phyloP scores from a whole-genome alignment of 2,329 filamentous ascomycete genomes.

The Epicoccum sorghinum region DNA sequence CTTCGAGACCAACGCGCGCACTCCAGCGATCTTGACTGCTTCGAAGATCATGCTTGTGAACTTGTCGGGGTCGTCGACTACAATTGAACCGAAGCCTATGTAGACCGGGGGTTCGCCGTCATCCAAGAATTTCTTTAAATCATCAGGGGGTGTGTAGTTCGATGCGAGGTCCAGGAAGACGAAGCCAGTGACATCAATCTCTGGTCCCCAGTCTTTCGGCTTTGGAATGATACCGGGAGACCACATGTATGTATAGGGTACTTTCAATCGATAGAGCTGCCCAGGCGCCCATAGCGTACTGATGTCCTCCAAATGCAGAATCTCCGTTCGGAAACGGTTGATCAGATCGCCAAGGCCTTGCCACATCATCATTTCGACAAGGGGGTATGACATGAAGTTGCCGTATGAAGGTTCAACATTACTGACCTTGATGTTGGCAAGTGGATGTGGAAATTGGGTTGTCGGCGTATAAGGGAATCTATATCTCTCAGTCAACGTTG shows the following conservation, averaged over 20 bases:
- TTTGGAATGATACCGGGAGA: conserved; percentile 70
- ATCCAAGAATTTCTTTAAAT: conserved; percentile 52
- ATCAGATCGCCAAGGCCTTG: conserved; percentile 74
- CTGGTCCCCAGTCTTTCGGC: conserved; percentile 69
- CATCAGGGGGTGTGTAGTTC: conserved; percentile 63
- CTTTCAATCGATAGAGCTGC: conserved; percentile 72
- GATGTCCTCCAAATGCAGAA: conserved; percentile 73
- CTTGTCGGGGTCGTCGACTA: conserved; percentile 71
- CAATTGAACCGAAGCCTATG: conserved; percentile 78
- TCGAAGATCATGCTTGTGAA: conserved; percentile 76
- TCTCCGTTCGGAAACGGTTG: conserved; percentile 74
- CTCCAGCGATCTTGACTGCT: conserved; percentile 68
- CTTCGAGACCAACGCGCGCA: conserved; percentile 74
- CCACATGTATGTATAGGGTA: conserved; percentile 74
- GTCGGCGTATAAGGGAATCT: conserved; percentile 78
- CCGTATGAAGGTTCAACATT: conserved; percentile 75
- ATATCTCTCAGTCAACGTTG: conserved; percentile 26
- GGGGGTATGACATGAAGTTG: conserved; percentile 80
- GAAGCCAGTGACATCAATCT: conserved; percentile 78
- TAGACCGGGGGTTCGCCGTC: conserved; percentile 66
- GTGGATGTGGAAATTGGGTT: conserved; percentile 74
- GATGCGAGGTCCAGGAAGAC: conserved; percentile 75
- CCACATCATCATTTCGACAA: conserved; percentile 78
- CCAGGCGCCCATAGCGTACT: conserved; percentile 79
- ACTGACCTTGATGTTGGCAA: conserved; percentile 75